Base-by-base conservation (phyloP, 2,329 filamentous ascomycete species). In the Lasiodiplodia hormozganensis region DNA sequence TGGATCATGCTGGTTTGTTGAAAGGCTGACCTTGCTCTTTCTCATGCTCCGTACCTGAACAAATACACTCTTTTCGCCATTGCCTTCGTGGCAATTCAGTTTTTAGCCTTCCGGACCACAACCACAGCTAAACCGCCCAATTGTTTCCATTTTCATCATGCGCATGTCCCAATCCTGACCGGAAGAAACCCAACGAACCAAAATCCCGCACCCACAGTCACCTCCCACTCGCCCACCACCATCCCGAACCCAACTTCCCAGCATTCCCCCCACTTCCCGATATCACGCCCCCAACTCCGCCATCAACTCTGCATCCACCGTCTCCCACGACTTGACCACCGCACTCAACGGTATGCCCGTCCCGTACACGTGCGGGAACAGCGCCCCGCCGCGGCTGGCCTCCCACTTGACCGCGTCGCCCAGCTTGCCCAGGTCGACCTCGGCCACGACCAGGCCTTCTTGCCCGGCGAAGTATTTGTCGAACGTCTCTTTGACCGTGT, bases 351-450 rank as follows among this genome's bases (percentile, higher is more conserved):
- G 31, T 25, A 57, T 38, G 8, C 31, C 31, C 31, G 16, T 16
- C 28, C 68, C 69, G 23, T 70, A 71, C 2, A 69, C 68, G 16
- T 70, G 69, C 10, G 69, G 67, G 28, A 71, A 70, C 18, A 70
- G 40, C 28, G 66, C 60, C 5, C 67, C 67, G 23, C 67, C 67
- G 2, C 70, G 34, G 5, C 58, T 66, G 7, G 53, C 12, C 54
- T 71, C 70, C 70, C 70, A 71, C 36, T 68, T 71, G 53, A 71
- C 54, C 12, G 18, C 4, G 28, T 69, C 70, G 49, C 65, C 57
- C n/a, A 71, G 67, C 40, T 65, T 49, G 14, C 36, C 18, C 8
- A 71, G 40, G 21, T 70, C 70, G 11, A 71, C 56, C 47, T 71
- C 70, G 31, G 49, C 70, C 11, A 71, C 68, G 12, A 71, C 62